Base-by-base conservation (phyloP, 345 rosid genomes). In the Hibiscus tridactylites region DNA sequence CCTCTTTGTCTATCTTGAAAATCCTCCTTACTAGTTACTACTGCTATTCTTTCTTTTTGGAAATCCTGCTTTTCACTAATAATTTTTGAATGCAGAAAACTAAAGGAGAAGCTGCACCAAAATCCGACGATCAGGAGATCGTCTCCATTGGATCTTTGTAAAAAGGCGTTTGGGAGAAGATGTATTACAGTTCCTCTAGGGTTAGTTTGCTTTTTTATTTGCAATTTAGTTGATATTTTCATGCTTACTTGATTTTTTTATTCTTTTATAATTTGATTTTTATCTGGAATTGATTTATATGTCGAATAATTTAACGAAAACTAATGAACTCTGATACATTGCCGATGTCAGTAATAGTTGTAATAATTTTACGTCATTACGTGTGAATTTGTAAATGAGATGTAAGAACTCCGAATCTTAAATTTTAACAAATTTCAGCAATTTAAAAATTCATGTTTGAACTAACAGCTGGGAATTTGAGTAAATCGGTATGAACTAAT, bases 111-210 rank as follows among this genome's bases (percentile, higher is more conserved):
- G 21, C 21, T 21, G 21, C 21, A 21, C 21, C 21, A 21, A 21
- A 21, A 21, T 21, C 21, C 21, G 21, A 21, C 21, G 21, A 21
- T 21, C 21, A 21, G 21, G 0, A 21, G 21, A 21, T 21, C 21
- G 21, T 21, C 21, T 21, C 21, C 21, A 21, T 21, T 21, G 21
- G 21, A 21, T 21, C 21, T 21, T 21, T 21, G 21, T 21, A 21
- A 21, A 21, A 21, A 21, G 21, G 21, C 21, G 21, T 21, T 8
- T 88, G 93, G 93, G 92, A 88, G 47, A 91, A 91, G 89, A 91
- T 90, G 86, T 91, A 85, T 81, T 94, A 96, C 96, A 94, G 96
- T 84, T 86, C 85, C 63, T 90, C 97, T 81, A 88, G 98, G 97
- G 98, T 91, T 86, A 10, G 88, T 39, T 47, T 47, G 19, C 69